These are phyloP conservation scores for Silene vulgaris DNA, from an alignment of 179 eudicot genomes.

Conservation along the genomic window DNA sequence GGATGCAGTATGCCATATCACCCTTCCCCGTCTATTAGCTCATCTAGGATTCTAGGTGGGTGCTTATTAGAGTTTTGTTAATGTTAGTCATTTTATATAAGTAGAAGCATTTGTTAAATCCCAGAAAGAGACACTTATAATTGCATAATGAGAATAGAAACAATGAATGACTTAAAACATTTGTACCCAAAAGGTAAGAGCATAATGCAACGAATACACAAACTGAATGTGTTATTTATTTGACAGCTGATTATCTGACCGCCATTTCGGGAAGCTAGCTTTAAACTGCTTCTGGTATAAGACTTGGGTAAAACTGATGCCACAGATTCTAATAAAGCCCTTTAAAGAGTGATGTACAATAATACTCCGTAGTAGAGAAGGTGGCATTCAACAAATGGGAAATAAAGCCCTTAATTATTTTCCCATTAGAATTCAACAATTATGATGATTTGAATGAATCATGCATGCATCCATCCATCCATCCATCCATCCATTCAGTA, in stretches of 20 bases:
- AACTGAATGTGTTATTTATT: no score
- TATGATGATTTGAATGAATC: no score
- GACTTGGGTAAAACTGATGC: no score
- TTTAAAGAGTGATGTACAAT: background rate
- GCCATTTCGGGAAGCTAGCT: no score
- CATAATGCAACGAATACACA: background rate
- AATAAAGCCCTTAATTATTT: no score
- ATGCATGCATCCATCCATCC: no score
- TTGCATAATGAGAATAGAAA: background rate
- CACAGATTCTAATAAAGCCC: background rate
- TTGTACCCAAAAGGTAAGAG: background rate
- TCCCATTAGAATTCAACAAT: no score
- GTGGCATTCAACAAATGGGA: background rate
- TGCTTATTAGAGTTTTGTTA: background rate
- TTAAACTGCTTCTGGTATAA: no score
- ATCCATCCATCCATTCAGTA: no score
- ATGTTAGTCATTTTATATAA: no score
- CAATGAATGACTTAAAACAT: background rate
- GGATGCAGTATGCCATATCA: background rate
- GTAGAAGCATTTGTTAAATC: background rate
- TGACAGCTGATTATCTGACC: no score
- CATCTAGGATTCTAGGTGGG: background rate
- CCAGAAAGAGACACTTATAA: background rate
- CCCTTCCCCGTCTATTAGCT: background rate
- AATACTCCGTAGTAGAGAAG: no score